These are phyloP conservation scores for Tagetes erecta DNA, from an alignment of 129 eudicot genomes.

Conservation along the genomic window DNA sequence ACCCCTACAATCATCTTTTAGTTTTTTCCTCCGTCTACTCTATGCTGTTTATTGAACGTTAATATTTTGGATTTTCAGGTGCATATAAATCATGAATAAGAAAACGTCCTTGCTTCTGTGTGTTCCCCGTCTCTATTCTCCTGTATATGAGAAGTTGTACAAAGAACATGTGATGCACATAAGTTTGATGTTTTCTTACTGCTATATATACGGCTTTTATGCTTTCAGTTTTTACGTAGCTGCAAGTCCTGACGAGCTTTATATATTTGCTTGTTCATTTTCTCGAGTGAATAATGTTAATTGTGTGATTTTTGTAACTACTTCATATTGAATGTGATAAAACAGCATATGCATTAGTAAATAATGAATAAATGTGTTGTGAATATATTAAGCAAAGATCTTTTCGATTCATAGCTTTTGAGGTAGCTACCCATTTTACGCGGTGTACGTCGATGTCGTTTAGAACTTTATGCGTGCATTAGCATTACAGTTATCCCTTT, in stretches of 20 bases:
- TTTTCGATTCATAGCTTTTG: neutral
- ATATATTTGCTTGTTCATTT: slow-evolving; percentile 1
- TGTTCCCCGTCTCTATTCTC: neutral
- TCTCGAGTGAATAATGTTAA: slow-evolving; percentile 22
- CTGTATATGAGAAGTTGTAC: slow-evolving; percentile 31
- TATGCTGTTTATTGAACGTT: neutral
- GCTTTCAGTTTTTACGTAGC: slow-evolving; percentile 29
- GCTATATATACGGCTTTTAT: slow-evolving; percentile 14
- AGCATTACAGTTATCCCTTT: neutral
- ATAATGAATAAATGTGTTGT: slow-evolving; percentile 38
- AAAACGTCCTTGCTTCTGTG: slow-evolving; percentile 2
- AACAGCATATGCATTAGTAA: slow-evolving; percentile 32
- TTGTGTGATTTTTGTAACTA: slow-evolving; percentile 27
- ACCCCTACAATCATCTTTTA: neutral
- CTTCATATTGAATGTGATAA: slow-evolving; percentile 29
- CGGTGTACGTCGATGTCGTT: neutral
- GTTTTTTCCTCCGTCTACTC: no score
- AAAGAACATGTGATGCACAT: slow-evolving; percentile 22
- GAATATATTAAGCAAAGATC: slow-evolving; percentile 12
- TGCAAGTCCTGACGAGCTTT: slow-evolving; percentile 24
- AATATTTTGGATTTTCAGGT: slow-evolving; percentile 7
- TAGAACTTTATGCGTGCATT: neutral
- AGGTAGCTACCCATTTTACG: neutral
- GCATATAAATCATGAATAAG: slow-evolving; percentile 31
- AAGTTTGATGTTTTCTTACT: slow-evolving; percentile 10